A percentile compares a stretch with the other conserved stretches of the same genome.
These are phyloP conservation scores for Citeromyces matritensis DNA, from an alignment of 805 yeast species.

Conservation along the genomic window DNA sequence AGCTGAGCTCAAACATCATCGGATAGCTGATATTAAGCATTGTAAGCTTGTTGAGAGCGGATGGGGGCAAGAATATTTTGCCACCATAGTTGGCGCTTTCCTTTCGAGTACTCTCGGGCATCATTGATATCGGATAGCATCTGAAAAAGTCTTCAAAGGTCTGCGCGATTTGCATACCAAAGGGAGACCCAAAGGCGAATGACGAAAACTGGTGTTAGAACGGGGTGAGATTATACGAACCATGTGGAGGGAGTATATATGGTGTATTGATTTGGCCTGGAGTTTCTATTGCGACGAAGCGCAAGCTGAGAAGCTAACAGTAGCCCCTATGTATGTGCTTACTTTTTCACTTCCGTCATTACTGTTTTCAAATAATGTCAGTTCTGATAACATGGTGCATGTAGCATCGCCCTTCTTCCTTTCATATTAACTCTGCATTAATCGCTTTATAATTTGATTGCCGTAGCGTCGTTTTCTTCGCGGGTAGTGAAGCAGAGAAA, in stretches of 20 bases:
- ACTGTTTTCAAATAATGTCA: too few relatives aligned
- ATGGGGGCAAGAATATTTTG: constrained; percentile 86
- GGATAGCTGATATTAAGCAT: constrained; percentile 91
- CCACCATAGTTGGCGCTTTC: constrained; percentile 88
- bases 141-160: constrained; percentile 77
- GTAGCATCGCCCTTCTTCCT: too few relatives aligned
- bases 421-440: too few relatives aligned
- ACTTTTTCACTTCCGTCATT: too few relatives aligned
- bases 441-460: too few relatives aligned
- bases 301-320: not conserved
- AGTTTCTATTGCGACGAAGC: too few relatives aligned
- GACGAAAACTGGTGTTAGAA: constrained; percentile 3
- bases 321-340: not conserved
- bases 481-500: too few relatives aligned
- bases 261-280: too few relatives aligned
- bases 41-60: constrained; percentile 77
- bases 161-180: constrained; percentile 3
- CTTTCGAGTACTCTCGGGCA: constrained; percentile 62
- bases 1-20: constrained; percentile 74
- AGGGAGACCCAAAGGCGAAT: constrained; percentile 1
- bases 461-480: too few relatives aligned
- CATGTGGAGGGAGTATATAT: not conserved
- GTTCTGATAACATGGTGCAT: too few relatives aligned
- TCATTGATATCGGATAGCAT: constrained; percentile 83
- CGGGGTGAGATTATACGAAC: not conserved